phyloP scores from a whole-genome alignment of 331 rosid species.

The Telfairia occidentalis region DNA sequence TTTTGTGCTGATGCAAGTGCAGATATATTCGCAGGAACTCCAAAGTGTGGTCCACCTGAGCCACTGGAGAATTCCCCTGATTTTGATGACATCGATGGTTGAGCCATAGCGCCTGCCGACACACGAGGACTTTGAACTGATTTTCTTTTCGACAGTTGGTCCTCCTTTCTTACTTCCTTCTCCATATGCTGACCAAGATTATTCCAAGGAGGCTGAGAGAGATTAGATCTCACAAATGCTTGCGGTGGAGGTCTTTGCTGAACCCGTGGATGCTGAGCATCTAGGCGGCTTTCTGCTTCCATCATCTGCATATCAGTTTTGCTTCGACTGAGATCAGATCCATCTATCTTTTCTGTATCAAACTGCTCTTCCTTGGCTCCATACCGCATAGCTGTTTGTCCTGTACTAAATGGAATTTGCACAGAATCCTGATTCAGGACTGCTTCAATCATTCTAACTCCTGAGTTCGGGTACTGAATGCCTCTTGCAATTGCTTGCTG shows the following conservation, averaged over 20 bases:
- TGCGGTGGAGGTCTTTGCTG: constrained; percentile 51
- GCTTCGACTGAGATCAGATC: constrained; percentile 49
- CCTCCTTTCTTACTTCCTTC: constrained; percentile 78
- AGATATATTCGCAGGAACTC: constrained; percentile 43
- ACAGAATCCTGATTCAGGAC: constrained; percentile 53
- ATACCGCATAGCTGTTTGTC: constrained; percentile 50
- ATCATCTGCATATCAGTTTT: constrained; percentile 37
- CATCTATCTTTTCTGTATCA: constrained; percentile 57
- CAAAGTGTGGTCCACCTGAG: constrained; percentile 70
- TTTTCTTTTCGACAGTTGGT: constrained; percentile 62
- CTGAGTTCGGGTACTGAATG: constrained; percentile 38
- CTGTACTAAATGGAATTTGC: constrained; percentile 38
- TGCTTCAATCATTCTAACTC: constrained; percentile 61
- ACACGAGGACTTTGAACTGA: constrained; percentile 74
- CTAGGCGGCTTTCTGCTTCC: constrained; percentile 61
- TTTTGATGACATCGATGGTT: constrained; percentile 76
- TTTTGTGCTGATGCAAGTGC: constrained; percentile 47
- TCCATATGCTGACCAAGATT: constrained; percentile 56
- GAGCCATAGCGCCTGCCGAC: constrained; percentile 57
- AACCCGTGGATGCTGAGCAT: constrained; percentile 53
- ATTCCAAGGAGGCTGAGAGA: constrained; percentile 69
- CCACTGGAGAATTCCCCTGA: constrained; percentile 90
- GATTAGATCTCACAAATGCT: constrained; percentile 48
- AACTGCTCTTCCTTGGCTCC: constrained; percentile 79
- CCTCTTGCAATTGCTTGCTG: constrained; percentile 63